A percentile compares a stretch with the other conserved stretches of the same genome.
Conservation (phyloP, 2,329 filamentous ascomycete genomes). For the Pestalotiopsis sp. region DNA sequence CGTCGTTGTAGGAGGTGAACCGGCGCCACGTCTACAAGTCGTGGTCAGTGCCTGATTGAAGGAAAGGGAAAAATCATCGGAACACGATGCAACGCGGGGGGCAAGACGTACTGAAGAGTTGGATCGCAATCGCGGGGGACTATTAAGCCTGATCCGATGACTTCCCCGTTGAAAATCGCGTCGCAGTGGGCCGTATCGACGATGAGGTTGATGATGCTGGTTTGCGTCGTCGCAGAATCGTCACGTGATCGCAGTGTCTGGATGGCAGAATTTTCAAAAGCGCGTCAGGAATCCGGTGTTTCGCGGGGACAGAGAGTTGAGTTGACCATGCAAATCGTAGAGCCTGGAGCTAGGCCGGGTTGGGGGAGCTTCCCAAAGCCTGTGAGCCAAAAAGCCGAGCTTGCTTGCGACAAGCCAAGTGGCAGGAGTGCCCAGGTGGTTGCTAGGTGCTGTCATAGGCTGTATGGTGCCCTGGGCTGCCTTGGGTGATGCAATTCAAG, state of each 20-base stretch:
- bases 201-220: slow-evolving; percentile 33
- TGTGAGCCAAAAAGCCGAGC: no score
- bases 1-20: slow-evolving; percentile 55
- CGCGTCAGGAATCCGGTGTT: slow-evolving; percentile 3
- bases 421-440: no score
- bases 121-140: slow-evolving; percentile 20
- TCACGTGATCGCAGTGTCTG: slow-evolving; percentile 16
- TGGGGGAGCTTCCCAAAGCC: background rate
- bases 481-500: no score
- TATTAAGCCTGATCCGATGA: slow-evolving; percentile 28
- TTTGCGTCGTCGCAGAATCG: slow-evolving; percentile 22
- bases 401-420: no score
- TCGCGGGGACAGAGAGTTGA: background rate
- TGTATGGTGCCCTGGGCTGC: no score
- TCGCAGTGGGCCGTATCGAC: slow-evolving; percentile 21
- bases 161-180: slow-evolving; percentile 24
- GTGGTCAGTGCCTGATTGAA: slow-evolving; percentile 20
- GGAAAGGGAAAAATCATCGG: slow-evolving; percentile 2
- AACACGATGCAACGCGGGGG: slow-evolving; percentile 16
- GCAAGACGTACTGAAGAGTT: slow-evolving; percentile 28
- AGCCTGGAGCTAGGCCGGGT: background rate
- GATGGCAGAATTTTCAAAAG: slow-evolving; percentile 9
- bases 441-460: no score
- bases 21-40: slow-evolving; percentile 53
- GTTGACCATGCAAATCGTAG: background rate